Conservation (phyloP, 345 rosid species). For the Combretum micranthum region DNA sequence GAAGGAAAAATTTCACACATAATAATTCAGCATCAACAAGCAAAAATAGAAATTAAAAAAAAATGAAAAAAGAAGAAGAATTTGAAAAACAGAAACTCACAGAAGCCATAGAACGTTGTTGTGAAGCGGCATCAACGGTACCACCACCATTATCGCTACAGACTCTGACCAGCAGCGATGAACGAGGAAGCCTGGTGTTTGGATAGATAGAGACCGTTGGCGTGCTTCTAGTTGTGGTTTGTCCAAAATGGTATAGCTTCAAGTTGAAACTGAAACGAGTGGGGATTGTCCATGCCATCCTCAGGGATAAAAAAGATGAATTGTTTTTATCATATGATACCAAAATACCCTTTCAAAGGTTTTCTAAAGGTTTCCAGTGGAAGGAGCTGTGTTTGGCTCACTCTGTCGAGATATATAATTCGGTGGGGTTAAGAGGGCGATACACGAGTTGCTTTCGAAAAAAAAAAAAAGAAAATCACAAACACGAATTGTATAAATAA, state of each 20-base stretch:
- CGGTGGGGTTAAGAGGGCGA: too few species aligned
- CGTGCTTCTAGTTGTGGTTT: conserved; percentile 9
- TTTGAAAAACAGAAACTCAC: conserved; percentile 31
- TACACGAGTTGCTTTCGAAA: too few species aligned
- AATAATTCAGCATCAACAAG: background rate
- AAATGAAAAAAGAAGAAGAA: background rate
- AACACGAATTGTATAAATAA: too few species aligned
- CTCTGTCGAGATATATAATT: too few species aligned
- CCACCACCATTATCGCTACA: conserved; percentile 26
- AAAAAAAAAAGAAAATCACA: too few species aligned
- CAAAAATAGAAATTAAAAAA: background rate
- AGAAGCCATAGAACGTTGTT: conserved; percentile 29
- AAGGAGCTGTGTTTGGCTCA: too few species aligned
- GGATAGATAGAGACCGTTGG: conserved; percentile 15
- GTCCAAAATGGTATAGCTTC: conserved; percentile 27
- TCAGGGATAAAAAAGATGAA: background rate
- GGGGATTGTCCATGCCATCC: conserved; percentile 22
- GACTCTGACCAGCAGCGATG: conserved; percentile 21
- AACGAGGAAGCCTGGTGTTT: conserved; percentile 22
- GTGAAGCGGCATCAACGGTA: conserved; percentile 18
- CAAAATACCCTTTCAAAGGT: too few species aligned
- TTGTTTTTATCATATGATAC: too few species aligned
- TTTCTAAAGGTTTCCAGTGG: too few species aligned
- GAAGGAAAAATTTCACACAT: too few species aligned
- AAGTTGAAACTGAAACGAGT: conserved; percentile 19